Evolutionary conservation across 768 basidiomycete genomes (phyloP).

Genomic region (Tricholoma terreum): DNA sequence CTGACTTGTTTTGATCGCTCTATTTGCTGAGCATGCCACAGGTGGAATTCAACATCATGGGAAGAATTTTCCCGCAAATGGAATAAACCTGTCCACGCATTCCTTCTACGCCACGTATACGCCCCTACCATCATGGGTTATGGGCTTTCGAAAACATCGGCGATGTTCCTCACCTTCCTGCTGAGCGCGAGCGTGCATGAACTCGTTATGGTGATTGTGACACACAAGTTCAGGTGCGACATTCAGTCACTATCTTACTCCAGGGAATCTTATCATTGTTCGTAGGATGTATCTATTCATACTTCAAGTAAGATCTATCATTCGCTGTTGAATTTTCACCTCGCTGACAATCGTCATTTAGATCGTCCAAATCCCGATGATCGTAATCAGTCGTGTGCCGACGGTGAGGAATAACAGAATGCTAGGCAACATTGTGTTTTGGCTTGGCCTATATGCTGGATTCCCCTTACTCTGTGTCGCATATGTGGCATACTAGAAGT

Average conservation of each 20-base stretch:
- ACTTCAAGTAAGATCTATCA: slow-evolving; percentile 46
- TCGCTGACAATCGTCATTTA: slow-evolving; percentile 27
- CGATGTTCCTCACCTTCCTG: slow-evolving; percentile 91
- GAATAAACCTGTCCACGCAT: slow-evolving; percentile 96
- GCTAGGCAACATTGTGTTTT: slow-evolving; percentile 85
- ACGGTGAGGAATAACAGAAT: slow-evolving; percentile 77
- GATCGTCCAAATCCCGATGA: slow-evolving; percentile 91
- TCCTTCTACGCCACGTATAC: slow-evolving; percentile 94
- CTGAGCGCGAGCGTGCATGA: slow-evolving; percentile 90
- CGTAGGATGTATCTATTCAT: slow-evolving; percentile 81
- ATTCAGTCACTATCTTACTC: not conserved
- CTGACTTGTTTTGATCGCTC: not conserved
- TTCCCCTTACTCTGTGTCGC: slow-evolving; percentile 91
- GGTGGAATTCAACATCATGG: slow-evolving; percentile 98
- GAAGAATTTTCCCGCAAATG: slow-evolving; percentile 98
- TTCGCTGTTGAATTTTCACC: not conserved
- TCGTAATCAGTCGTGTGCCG: slow-evolving; percentile 74
- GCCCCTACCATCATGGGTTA: slow-evolving; percentile 80
- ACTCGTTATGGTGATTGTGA: slow-evolving; percentile 94
- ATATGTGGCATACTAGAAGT: slow-evolving; percentile 41
- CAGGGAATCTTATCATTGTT: not conserved
- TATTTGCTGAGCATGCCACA: slow-evolving; percentile 11
- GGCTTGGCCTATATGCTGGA: slow-evolving; percentile 88
- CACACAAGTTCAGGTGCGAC: slow-evolving; percentile 80
- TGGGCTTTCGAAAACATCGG: slow-evolving; percentile 69